Base-by-base conservation (phyloP, 2,329 filamentous ascomycete genomes). In the Arthroderma sp. region DNA sequence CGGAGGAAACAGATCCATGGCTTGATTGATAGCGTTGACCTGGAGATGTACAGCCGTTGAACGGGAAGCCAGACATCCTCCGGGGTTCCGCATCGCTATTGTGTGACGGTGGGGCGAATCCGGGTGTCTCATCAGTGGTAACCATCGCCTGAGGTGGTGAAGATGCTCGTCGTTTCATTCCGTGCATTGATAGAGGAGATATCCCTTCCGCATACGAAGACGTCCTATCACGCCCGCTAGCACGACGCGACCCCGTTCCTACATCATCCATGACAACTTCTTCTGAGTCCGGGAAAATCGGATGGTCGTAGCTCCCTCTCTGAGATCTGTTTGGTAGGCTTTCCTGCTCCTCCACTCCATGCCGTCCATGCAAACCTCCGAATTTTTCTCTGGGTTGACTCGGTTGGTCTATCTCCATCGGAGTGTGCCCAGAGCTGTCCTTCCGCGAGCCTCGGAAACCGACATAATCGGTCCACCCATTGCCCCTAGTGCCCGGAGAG, bases 1-100 rank as follows among this genome's bases (percentile, higher is more conserved):
- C 69, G n/a, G 80, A 80, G 4, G 80, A 83, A 27, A 81, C 59
- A 22, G 78, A 81, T 39, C 76, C 74, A 53, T 77, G 72, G 47
- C 69, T 72, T 28, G 70, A 67, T 47, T 73, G 71, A 56, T 75
- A 77, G 37, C 70, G 68, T 29, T 70, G 69, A 39, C 68, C 66
- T 29, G 74, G 69, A 10, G 74, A 73, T 32, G 73, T 70, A 38
- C 69, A 70, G 48, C 70, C 73, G 48, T 71, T 70, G 36, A 71
- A 70, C 46, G 74, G 75, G 49, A 78, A 72, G 40, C 60, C 61
- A 31, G 69, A 61, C 8, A 73, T 72, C 46, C 73, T 69, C 45
- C 74, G 66, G 50, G 75, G 73, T 45, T 71, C 72, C 40, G 75
- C 55, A 53, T 78, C 74, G n/a, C 64, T 62, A 45, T 67, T 69